Conservation (phyloP, 441 rosid species). For the Breynia disticha region DNA sequence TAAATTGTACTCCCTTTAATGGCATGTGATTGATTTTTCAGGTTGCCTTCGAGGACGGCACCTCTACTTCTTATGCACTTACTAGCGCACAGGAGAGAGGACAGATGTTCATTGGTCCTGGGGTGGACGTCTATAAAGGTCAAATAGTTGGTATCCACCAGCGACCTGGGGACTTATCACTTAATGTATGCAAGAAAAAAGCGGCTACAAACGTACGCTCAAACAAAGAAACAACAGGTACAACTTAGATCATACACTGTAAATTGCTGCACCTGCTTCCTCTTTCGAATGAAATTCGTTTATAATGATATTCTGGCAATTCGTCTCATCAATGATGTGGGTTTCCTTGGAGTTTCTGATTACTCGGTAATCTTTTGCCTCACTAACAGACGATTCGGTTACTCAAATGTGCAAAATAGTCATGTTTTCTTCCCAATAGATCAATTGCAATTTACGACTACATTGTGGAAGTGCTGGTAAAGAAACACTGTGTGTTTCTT, state of each 20-base stretch:
- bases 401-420: too few relatives aligned
- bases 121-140: slow-evolving; percentile 78
- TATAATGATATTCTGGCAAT: neutral
- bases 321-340: neutral
- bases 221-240: slow-evolving; percentile 82
- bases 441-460: too few relatives aligned
- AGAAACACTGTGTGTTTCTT: too few relatives aligned
- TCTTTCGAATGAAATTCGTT: neutral
- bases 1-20: neutral
- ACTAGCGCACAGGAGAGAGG: slow-evolving; percentile 87
- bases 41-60: slow-evolving; percentile 92
- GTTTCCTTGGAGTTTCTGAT: too few relatives aligned
- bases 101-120: slow-evolving; percentile 80
- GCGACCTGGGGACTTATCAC: slow-evolving; percentile 78
- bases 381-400: too few relatives aligned
- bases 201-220: slow-evolving; percentile 93
- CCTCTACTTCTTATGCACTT: slow-evolving; percentile 77
- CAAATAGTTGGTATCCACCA: slow-evolving; percentile 94
- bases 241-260: slow-evolving; percentile 11
- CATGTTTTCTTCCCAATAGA: too few relatives aligned
- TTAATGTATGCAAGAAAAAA: slow-evolving; percentile 91
- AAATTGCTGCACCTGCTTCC: neutral
- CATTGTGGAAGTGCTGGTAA: too few relatives aligned
- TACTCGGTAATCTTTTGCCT: too few relatives aligned
- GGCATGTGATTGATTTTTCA: slow-evolving; percentile 25